Conservation (phyloP, 2,329 filamentous ascomycete genomes). For the Orbilia brochopaga region DNA sequence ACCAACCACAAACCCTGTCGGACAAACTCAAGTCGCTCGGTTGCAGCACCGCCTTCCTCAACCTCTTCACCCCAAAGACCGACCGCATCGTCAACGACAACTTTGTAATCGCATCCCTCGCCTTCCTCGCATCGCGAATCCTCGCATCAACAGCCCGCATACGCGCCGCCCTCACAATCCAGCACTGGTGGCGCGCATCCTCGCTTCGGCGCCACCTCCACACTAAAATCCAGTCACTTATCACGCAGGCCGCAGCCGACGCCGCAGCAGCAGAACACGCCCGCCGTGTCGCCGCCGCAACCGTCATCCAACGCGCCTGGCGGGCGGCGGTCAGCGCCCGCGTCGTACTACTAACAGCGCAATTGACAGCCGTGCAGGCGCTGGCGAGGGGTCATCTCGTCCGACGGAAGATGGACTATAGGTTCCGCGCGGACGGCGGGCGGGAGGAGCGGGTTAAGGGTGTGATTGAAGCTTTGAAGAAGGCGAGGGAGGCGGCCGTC, state of each 20-base stretch:
- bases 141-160: slow-evolving; percentile 60
- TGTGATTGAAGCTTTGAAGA: slow-evolving; percentile 12
- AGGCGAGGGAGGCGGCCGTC: slow-evolving; percentile 5
- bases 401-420: slow-evolving; percentile 29
- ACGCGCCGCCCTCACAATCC: slow-evolving; percentile 42
- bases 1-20: slow-evolving; percentile 52
- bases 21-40: slow-evolving; percentile 58
- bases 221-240: slow-evolving; percentile 19
- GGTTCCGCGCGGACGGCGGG: slow-evolving; percentile 1
- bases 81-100: slow-evolving; percentile 63
- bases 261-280: slow-evolving; percentile 8
- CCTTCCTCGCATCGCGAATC: slow-evolving; percentile 67
- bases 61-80: slow-evolving; percentile 52
- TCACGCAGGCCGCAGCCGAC: slow-evolving; percentile 29
- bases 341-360: slow-evolving; percentile 13
- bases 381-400: slow-evolving; percentile 13
- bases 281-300: slow-evolving; percentile 45
- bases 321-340: slow-evolving; percentile 36
- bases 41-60: slow-evolving; percentile 53
- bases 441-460: slow-evolving; percentile 3
- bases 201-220: slow-evolving; percentile 44
- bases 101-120: slow-evolving; percentile 65
- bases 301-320: slow-evolving; percentile 52
- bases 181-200: slow-evolving; percentile 52
- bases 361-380: slow-evolving; percentile 17